Base-by-base conservation (phyloP, 1,284 basidiomycete genomes). In the Ustilago nuda region DNA sequence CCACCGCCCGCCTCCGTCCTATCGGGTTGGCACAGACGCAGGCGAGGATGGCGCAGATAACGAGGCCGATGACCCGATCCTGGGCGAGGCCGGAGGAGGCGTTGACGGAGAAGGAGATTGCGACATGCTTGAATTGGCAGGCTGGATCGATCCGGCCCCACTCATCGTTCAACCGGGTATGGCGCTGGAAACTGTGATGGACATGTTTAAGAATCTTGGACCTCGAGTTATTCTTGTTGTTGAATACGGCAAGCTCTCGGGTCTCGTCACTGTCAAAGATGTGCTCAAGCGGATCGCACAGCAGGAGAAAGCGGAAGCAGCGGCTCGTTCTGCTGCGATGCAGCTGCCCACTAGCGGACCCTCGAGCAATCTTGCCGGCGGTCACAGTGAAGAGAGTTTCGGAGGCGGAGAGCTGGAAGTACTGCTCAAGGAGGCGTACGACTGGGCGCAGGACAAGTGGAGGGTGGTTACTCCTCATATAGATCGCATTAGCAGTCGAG, bases 111-210 rank as follows among this genome's bases (percentile, higher is more conserved):
- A 78, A 58, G 72, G 72, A 30, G 76, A 80, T 9, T 46, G 41
- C 15, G 82, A 83, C 43, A 36, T 65, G 4, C 67, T 82, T 30
- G 80, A 82, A 41, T 67, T 84, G 12, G 72, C 65, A 35, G 78
- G 75, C 0, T 85, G 83, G 82, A 78, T 85, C 45, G 84, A 85
- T 53, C 74, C 97, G 92, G 96, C 94, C 0, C 94, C 95, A 1
- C 89, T 99, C 69, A 94, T 92, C 0, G 95, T 98, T 2, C 92
- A 94, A n/a, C 92, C 94, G 1, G 92, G 93, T 77, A 90, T 98
- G 71, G 94, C 95, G 1, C 88, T 99, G 46, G 96, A 99, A 86
- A 95, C 98, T 63, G 94, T 96, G 12, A 94, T 98, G 92, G 96
- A 85, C 37, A 70, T 85, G 67, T 85, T 72, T 50, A 82, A 97